Percentiles rank a stretch among this genome's conserved stretches.
These are phyloP conservation scores for Ricinus communis DNA, from an alignment of 345 rosid genomes.

Conservation along the genomic window DNA sequence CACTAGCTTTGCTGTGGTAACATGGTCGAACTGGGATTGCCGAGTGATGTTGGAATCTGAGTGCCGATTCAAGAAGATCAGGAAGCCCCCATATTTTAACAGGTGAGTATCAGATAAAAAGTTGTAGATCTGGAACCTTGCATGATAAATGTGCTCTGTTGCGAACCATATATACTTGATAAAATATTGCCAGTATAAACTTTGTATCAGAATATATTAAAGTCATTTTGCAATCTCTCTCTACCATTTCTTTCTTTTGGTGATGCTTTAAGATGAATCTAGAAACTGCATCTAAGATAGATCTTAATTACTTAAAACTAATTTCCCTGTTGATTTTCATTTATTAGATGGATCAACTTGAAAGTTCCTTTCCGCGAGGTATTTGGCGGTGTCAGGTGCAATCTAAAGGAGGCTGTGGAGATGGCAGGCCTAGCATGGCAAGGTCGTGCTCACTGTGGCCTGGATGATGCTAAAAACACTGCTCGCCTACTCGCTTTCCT, in stretches of 20 bases:
- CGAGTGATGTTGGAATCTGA: conserved; percentile 52
- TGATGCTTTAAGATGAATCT: background rate
- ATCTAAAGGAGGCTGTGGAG: conserved; percentile 45
- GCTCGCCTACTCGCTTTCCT: conserved; percentile 41
- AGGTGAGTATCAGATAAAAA: conserved; percentile 20
- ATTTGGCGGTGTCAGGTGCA: conserved; percentile 42
- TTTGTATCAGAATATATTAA: background rate
- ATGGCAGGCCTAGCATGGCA: conserved; percentile 47
- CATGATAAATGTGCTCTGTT: background rate
- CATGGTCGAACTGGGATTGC: conserved; percentile 56
- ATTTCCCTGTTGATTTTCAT: background rate
- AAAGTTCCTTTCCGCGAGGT: conserved; percentile 41
- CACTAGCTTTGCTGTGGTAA: conserved; percentile 42
- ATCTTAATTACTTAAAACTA: background rate
- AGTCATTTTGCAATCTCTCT: background rate
- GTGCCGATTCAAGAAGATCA: conserved; percentile 46
- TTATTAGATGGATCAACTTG: conserved; percentile 48
- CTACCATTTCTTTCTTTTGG: background rate
- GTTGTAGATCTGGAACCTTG: background rate
- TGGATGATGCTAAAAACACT: conserved; percentile 48
- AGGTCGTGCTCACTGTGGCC: conserved; percentile 49
- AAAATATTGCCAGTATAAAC: background rate
- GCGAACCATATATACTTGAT: background rate
- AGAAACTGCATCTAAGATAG: background rate
- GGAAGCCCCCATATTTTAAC: conserved; percentile 48